A percentile compares a stretch with the other conserved stretches of the same genome.
phyloP scores from a whole-genome alignment of 2,329 filamentous ascomycete species.

The Fusarium sarcochroum region DNA sequence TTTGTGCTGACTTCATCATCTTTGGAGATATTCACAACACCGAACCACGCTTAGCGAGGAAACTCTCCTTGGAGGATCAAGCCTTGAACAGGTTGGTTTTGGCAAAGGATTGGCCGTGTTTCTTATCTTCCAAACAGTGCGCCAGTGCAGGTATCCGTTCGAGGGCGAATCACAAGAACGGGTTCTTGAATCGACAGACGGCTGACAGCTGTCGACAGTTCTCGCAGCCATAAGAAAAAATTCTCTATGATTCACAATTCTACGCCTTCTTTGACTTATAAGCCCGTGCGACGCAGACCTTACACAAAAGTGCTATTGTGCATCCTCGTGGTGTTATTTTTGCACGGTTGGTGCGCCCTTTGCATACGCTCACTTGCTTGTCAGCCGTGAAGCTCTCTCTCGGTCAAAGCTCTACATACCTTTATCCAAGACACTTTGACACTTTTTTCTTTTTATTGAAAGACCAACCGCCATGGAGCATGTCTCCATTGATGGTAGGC shows the following conservation, averaged over 20 bases:
- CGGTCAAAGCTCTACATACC: conserved; percentile 6
- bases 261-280: conserved; percentile 8
- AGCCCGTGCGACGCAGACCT: conserved; percentile 33
- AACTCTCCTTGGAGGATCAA: neutral
- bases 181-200: conserved; percentile 28
- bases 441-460: conserved; percentile 3
- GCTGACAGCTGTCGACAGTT: conserved; percentile 43
- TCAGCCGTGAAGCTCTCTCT: conserved; percentile 9
- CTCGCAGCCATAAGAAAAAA: conserved; percentile 3
- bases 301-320: conserved; percentile 34
- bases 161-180: conserved; percentile 33
- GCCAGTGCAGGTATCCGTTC: conserved; percentile 27
- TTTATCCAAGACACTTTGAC: conserved; percentile 1
- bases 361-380: conserved; percentile 32
- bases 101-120: neutral
- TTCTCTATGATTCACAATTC: conserved; percentile 34
- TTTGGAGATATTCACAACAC: neutral
- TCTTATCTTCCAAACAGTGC: conserved; percentile 10
- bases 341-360: conserved; percentile 25
- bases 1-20: neutral
- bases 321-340: conserved; percentile 28
- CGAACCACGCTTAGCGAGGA: neutral
- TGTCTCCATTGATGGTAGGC: conserved; percentile 48
- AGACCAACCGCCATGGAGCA: conserved; percentile 40
- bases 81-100: neutral